These are phyloP conservation scores for Endotrypanum monterogeii DNA, from an alignment of 208 protist species.

Conservation along the genomic window DNA sequence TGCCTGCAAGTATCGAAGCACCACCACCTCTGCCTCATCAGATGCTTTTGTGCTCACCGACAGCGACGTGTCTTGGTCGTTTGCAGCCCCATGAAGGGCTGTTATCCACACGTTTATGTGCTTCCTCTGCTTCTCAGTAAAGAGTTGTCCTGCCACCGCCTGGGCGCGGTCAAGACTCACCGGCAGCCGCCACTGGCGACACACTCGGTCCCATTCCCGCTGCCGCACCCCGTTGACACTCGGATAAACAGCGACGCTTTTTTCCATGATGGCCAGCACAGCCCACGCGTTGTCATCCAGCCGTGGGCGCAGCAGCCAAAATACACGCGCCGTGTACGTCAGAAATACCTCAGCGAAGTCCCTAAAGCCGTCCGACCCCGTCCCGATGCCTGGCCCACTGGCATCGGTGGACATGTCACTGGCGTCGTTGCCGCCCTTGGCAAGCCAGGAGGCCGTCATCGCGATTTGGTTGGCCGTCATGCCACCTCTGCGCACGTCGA, in stretches of 20 bases:
- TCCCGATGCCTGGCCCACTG: background rate
- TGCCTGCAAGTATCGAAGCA: slow-evolving; percentile 65
- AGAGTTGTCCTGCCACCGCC: slow-evolving; percentile 34
- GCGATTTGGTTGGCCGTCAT: background rate
- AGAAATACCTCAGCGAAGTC: slow-evolving; percentile 49
- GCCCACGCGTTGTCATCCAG: slow-evolving; percentile 51
- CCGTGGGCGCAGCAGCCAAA: slow-evolving; percentile 68
- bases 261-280: slow-evolving; percentile 32
- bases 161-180: slow-evolving; percentile 35
- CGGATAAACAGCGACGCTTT: slow-evolving; percentile 24
- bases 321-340: slow-evolving; percentile 68
- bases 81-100: slow-evolving; percentile 2
- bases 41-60: background rate
- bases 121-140: slow-evolving; percentile 29
- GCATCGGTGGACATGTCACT: background rate
- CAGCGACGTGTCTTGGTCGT: background rate
- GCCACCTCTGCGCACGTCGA: background rate
- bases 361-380: slow-evolving; percentile 10
- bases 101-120: slow-evolving; percentile 19
- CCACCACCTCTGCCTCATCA: slow-evolving; percentile 18
- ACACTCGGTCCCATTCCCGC: slow-evolving; percentile 30
- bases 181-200: slow-evolving; percentile 46
- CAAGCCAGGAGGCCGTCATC: slow-evolving; percentile 12
- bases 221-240: slow-evolving; percentile 19
- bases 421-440: slow-evolving; percentile 1